Percentiles rank a stretch among this genome's conserved stretches.
Evolutionary conservation across 768 basidiomycete genomes (phyloP).

Genomic region (Tricholoma hemisulphureum): DNA sequence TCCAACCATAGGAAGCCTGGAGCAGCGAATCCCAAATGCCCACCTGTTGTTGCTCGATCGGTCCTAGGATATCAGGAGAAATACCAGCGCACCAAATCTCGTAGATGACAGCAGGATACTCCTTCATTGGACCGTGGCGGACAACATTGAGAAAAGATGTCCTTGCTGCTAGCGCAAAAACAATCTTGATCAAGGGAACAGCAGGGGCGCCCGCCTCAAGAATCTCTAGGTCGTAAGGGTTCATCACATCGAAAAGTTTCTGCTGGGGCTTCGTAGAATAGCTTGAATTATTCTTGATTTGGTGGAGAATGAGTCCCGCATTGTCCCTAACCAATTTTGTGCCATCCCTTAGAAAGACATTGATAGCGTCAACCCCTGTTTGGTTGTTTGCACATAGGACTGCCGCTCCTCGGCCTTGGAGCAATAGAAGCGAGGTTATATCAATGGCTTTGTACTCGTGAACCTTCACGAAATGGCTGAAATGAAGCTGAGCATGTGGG

Average conservation of each 20-base stretch:
- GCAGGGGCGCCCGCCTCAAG: constrained; percentile 11
- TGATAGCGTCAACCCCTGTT: constrained; percentile 21
- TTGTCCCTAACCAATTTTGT: constrained; percentile 10
- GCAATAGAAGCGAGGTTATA: constrained; percentile 15
- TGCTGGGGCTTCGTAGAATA: constrained; percentile 10
- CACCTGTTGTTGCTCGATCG: not conserved
- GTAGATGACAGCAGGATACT: not conserved
- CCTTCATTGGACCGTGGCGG: not conserved
- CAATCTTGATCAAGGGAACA: constrained; percentile 20
- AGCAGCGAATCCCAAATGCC: not conserved
- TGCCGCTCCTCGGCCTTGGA: constrained; percentile 24
- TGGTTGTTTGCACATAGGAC: constrained; percentile 25
- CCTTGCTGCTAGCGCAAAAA: constrained; percentile 20
- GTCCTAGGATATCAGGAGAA: constrained; percentile 1
- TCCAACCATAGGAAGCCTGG: constrained; percentile 1
- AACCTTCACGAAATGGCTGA: constrained; percentile 33
- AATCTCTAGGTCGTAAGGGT: constrained; percentile 19
- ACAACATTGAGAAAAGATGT: not conserved
- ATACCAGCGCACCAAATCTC: not conserved
- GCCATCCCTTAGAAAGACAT: constrained; percentile 16
- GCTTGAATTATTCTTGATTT: constrained; percentile 21
- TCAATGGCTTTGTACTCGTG: constrained; percentile 21
- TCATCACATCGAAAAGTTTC: constrained; percentile 22
- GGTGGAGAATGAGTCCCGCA: constrained; percentile 23
- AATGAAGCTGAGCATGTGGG: constrained; percentile 20